These are phyloP conservation scores for Simplicillium aogashimaense DNA, from an alignment of 2,329 filamentous ascomycete species.

Conservation along the genomic window DNA sequence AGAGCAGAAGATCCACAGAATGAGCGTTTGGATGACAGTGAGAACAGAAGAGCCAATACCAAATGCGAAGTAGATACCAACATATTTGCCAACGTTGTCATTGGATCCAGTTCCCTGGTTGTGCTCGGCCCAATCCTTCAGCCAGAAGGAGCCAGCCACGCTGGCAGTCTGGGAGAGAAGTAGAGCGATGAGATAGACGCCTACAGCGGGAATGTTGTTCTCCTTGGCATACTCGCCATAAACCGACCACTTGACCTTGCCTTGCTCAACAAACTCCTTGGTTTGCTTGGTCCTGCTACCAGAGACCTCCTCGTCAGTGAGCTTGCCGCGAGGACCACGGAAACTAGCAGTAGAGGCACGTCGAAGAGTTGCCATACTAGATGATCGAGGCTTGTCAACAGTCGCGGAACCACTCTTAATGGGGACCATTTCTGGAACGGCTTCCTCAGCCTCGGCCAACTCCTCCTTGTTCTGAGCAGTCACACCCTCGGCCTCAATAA, in stretches of 20 bases:
- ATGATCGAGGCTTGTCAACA: constrained; percentile 45
- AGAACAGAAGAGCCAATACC: constrained; percentile 78
- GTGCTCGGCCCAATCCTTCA: constrained; percentile 81
- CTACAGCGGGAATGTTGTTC: constrained; percentile 79
- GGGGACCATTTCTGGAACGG: constrained; percentile 63
- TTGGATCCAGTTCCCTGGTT: constrained; percentile 64
- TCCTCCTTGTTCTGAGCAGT: constrained; percentile 48
- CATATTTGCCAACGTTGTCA: constrained; percentile 72
- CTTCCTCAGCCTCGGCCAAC: constrained; percentile 70
- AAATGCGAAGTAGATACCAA: constrained; percentile 92
- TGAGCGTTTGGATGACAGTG: constrained; percentile 84
- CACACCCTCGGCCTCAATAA: constrained; percentile 36
- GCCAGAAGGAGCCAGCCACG: constrained; percentile 81
- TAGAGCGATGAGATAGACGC: constrained; percentile 67
- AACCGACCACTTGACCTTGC: constrained; percentile 93
- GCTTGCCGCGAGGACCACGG: constrained; percentile 72
- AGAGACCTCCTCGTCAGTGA: constrained; percentile 73
- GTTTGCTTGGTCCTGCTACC: constrained; percentile 68
- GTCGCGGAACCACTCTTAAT: constrained; percentile 48
- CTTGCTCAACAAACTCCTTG: constrained; percentile 86
- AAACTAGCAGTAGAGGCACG: constrained; percentile 90
- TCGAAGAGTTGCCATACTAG: constrained; percentile 72
- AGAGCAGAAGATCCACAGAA: constrained; percentile 98
- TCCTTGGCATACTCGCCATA: constrained; percentile 92
- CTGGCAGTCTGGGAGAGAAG: constrained; percentile 72